A percentile compares a stretch with the other conserved stretches of the same genome.
phyloP scores from a whole-genome alignment of 768 basidiomycete genomes.

The Boletus edulis region DNA sequence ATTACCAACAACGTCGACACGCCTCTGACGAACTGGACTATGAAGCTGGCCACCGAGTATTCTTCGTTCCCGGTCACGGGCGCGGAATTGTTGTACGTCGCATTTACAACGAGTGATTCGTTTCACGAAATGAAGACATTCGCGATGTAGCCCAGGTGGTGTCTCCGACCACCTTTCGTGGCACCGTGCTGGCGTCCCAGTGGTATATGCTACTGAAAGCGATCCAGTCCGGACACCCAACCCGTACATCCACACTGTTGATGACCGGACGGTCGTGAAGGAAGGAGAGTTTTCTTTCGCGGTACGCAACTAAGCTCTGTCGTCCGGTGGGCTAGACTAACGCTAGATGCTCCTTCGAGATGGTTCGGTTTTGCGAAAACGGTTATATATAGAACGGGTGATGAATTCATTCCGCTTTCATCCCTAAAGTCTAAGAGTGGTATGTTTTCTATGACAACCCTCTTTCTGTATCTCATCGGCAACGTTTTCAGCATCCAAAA shows the following conservation, averaged over 20 bases:
- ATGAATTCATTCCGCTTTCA: no score
- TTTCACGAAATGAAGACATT: no score
- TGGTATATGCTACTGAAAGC: constrained; percentile 43
- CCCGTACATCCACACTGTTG: constrained; percentile 40
- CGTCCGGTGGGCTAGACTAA: no score
- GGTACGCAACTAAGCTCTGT: constrained; percentile 5
- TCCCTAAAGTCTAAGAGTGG: background rate
- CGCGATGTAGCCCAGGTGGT: constrained; percentile 27
- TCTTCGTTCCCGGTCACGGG: constrained; percentile 7
- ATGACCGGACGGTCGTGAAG: constrained; percentile 22
- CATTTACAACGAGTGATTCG: no score
- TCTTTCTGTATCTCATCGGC: background rate
- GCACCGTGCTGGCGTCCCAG: constrained; percentile 41
- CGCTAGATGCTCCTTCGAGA: no score
- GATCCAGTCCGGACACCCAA: constrained; percentile 40
- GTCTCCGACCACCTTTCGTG: constrained; percentile 50
- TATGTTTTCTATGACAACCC: background rate
- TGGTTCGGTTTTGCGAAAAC: no score
- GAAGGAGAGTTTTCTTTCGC: constrained; percentile 44
- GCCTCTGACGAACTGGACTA: constrained; percentile 42
- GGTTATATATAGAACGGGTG: no score
- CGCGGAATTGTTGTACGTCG: constrained; percentile 32
- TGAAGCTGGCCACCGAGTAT: constrained; percentile 34
- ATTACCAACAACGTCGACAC: constrained; percentile 32
- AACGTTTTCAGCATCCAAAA: constrained; percentile 9